Base-by-base conservation (phyloP, 2,329 filamentous ascomycete species). In the Graphium sp. region DNA sequence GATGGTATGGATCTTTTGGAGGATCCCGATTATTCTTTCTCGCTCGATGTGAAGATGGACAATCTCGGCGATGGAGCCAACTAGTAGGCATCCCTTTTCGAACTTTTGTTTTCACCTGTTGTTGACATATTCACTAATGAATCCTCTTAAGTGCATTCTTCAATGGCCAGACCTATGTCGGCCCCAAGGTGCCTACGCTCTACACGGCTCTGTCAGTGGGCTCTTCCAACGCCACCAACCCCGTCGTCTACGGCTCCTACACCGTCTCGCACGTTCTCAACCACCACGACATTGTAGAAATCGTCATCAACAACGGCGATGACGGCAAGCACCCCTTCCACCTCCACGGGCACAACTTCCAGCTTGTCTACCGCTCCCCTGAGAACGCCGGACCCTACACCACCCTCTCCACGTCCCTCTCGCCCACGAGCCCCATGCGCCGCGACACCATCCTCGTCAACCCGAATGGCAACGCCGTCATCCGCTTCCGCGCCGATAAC, bases 251-350 rank as follows among this genome's bases (percentile, higher is more conserved):
- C 43, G 77, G 78, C 18, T 55, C 59, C 12, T 68, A 67, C 46
- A 72, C 74, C 0, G 63, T 80, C 40, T 51, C 72, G 2, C 66
- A 82, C 39, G 60, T 91, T 4, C 62, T 91, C 9, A 56, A 72
- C 17, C 66, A 74, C 35, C 66, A 65, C 32, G 58, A 74, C 34
- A 58, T 81, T n/a, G 66, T 85, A 17, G 72, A 85, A 43, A 62
- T 87, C 28, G 52, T 83, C 12, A 55, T 87, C n/a, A 81, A 84
- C 56, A 87, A 84, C 43, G 59, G 70, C 24, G 80, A 87, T 39
- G 46, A 61, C 34, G 56, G 80, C 23, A 73, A 70, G 7, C 78
- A 84, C 41, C 82, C 70, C 5, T 84, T 85, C 56, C 78, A 81
- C 41, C 46, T 91, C 2, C 84, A 89, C 52, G 79, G 79, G 0